Evolutionary conservation across 2,329 filamentous ascomycete species (phyloP).

Genomic region (Sporothrix brasiliensis): DNA sequence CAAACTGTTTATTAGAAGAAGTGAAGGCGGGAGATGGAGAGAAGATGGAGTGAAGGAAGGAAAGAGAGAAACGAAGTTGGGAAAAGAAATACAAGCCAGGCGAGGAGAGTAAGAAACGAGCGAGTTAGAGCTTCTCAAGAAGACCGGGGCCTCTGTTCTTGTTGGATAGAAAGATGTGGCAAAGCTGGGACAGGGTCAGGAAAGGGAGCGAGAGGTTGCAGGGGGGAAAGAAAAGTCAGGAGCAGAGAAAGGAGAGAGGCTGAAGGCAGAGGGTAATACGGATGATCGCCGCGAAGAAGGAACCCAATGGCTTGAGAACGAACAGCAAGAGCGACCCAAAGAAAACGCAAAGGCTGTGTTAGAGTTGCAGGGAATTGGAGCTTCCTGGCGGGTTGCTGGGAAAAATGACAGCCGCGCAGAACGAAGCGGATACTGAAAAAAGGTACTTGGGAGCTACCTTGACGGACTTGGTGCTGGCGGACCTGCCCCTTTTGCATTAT

Average conservation of each 20-base stretch:
- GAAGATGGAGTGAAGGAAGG: neutral
- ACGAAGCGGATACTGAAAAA: neutral
- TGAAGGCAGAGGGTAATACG: conserved; percentile 2
- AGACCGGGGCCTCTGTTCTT: conserved; percentile 19
- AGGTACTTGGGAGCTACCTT: conserved; percentile 27
- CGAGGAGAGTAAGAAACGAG: conserved; percentile 18
- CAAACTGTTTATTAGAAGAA: conserved; percentile 28
- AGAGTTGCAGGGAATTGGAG: conserved; percentile 23
- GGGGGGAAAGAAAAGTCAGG: neutral
- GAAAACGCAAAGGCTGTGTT: conserved; percentile 1
- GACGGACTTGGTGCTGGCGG: neutral
- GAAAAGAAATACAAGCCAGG: neutral
- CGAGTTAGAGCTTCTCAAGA: conserved; percentile 10
- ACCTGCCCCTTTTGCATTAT: conserved; percentile 15
- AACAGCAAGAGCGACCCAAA: conserved; percentile 18
- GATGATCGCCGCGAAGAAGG: conserved; percentile 26
- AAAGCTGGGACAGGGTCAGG: conserved; percentile 2
- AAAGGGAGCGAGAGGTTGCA: conserved; percentile 16
- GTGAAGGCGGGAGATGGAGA: neutral
- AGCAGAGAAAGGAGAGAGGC: conserved; percentile 18
- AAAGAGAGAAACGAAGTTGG: neutral
- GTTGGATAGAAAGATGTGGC: conserved; percentile 17
- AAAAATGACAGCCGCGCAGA: neutral
- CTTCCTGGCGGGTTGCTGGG: conserved; percentile 30
- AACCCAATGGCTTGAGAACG: conserved; percentile 22